Evolutionary conservation across 805 yeast genomes (phyloP), one percentile per base, ranked within the genome.

Genomic region (Barnettozyma siamensis): DNA sequence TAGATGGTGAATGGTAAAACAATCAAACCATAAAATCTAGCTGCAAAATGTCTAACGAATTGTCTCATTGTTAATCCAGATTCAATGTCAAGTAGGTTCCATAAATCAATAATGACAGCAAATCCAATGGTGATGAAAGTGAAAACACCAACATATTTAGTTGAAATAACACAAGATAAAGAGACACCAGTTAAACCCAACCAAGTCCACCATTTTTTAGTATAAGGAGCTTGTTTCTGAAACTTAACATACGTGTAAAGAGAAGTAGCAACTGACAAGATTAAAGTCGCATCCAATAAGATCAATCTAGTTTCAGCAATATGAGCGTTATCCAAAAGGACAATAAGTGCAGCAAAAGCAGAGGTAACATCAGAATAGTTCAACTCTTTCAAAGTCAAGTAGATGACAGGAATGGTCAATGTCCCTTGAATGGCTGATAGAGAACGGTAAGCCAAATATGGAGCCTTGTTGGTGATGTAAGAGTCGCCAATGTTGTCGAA

Each of bases 71-170:
- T 64, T 45, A 83, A 70, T 1, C 93, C 91, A 27, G 75, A 72
- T 47, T 73, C 72, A 51, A 77, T 65, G 59, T 91, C 96, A 37
- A 93, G 70, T 52, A 89, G 67, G 47, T 76, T 73, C 99, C 99
- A 93, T 55, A 93, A 69, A 57, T 93, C 98, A 57, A 79, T 73
- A 6, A 75, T 55, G 7, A 93, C 97, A 33, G 95, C 96, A 43
- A 77, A 63, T 26, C 99, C 99, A 50, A 93, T 78, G 39, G 95
- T 78, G 37, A 81, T 72, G 62, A 83, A 93, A 1, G 98, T 88
- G 70, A 93, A 83, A 8, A 84, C 83, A 63, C 99, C 99, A 33
- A 93, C 96, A 63, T 93, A 89, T 60, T 93, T 93, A 43, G 97
- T 93, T 34, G 96, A 84, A 45, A 93, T 91, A 26, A 93, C 97